Evolutionary conservation across 345 rosid genomes (phyloP), one percentile per base, ranked within the genome.

Genomic region (Citrus unshiu): DNA sequence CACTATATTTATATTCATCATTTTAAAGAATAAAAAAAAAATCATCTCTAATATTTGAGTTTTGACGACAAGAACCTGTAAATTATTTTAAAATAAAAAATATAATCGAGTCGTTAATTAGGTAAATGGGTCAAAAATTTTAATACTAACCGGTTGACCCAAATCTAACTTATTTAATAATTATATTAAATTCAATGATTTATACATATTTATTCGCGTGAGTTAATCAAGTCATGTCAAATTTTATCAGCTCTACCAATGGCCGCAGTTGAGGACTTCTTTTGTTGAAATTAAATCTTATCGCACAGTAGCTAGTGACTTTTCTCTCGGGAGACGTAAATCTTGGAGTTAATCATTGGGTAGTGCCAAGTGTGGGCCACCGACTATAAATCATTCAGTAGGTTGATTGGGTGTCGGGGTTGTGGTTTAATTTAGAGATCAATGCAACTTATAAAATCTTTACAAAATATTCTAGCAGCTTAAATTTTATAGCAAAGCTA

Each of bases 81-180:
- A 32, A 32, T 32, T 4, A 32, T 32, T 32, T 30, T 30, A 30
- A 30, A 30, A 30, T 2, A 30, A 2, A 30, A 30, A 30, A 30
- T 30, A 30, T 30, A 30, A 30, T 30, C 4, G 0, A 0, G 0
- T 30, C 4, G 3, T 30, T 30, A 0, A 30, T 30, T 3, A 0
- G 0, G 0, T 30, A 30, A 30, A 30, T 30, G 0, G 0, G 0
- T 30, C 4, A 3, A 30, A 0, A 30, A 30, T 0, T 30, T 30
- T 30, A 30, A 30, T 0, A 3, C 32, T 3, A 30, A 30, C 0
- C 0, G 0, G 0, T 30, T 0, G 0, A 30, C 0, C 32, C 4
- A 4, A 32, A 32, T 32, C 4, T 4, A 32, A 32, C 0, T 0
- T 0, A 32, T 32, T 32, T 32, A 32, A 32, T 32, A 32, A 32